Percentiles rank a stretch among this genome's conserved stretches.
Conservation (phyloP, 768 basidiomycete species). For the Amanita polypyramis region DNA sequence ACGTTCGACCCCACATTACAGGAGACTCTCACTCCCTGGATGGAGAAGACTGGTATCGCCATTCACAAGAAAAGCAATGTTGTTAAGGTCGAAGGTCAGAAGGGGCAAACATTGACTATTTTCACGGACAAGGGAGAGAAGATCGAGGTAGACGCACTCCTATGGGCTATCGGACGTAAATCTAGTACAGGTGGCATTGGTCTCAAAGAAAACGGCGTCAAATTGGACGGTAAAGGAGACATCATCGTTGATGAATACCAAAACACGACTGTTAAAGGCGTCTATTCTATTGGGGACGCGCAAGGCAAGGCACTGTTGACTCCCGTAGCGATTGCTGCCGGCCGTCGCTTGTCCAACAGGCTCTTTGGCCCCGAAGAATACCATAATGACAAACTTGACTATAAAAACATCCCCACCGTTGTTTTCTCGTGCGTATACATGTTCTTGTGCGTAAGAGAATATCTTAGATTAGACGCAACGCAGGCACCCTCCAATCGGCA, state of each 20-base stretch:
- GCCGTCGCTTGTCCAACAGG: constrained; percentile 78
- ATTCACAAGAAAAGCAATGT: constrained; percentile 76
- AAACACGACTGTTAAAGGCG: constrained; percentile 56
- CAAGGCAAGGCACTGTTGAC: constrained; percentile 89
- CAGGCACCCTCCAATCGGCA: constrained; percentile 92
- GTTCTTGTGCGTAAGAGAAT: not conserved
- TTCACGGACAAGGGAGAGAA: constrained; percentile 63
- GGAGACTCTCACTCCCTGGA: constrained; percentile 79
- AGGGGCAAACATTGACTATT: constrained; percentile 67
- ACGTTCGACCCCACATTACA: constrained; percentile 87
- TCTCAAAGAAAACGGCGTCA: constrained; percentile 66
- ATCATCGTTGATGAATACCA: constrained; percentile 89
- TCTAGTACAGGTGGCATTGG: constrained; percentile 73
- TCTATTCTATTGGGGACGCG: constrained; percentile 87
- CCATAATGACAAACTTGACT: constrained; percentile 81
- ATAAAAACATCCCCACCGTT: constrained; percentile 87
- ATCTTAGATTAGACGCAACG: not conserved
- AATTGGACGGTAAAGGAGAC: constrained; percentile 72
- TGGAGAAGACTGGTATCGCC: constrained; percentile 89
- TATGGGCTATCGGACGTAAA: constrained; percentile 94
- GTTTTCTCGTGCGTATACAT: constrained; percentile 78
- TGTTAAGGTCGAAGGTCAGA: constrained; percentile 62
- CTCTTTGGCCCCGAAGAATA: constrained; percentile 81
- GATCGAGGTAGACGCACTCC: constrained; percentile 74
- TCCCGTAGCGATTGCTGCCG: constrained; percentile 96